A percentile compares a stretch with the other conserved stretches of the same genome.
Evolutionary conservation across 768 basidiomycete species (phyloP).

Genomic region (Amanita jacksonii): DNA sequence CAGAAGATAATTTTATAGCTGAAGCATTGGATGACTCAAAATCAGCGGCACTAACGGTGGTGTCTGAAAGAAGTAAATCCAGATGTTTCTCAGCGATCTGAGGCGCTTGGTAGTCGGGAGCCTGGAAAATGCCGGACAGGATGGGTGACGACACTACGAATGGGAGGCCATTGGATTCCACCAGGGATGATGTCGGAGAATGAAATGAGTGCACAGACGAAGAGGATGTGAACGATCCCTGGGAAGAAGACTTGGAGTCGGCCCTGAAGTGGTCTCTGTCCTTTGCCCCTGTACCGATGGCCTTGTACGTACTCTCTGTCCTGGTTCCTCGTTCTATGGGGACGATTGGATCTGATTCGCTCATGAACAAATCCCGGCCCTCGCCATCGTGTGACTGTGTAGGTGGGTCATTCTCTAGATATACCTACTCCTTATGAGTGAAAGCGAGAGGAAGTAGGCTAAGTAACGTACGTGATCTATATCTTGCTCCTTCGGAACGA

Average conservation of each 20-base stretch:
- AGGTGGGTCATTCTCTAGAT: neutral
- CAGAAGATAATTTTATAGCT: neutral
- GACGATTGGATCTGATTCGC: constrained; percentile 4
- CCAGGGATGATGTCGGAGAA: neutral
- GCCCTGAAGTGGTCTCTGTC: too few species aligned
- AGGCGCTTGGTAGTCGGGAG: neutral
- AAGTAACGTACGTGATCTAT: neutral
- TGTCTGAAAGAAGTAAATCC: constrained; percentile 4
- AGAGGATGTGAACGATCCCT: neutral
- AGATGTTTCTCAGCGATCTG: neutral
- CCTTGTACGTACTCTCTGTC: neutral
- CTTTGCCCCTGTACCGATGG: constrained; percentile 1
- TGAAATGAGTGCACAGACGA: neutral
- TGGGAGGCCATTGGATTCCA: neutral
- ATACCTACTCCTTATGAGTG: neutral
- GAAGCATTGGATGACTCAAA: neutral
- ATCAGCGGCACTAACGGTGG: neutral
- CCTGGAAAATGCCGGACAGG: constrained; percentile 3
- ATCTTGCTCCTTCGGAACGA: neutral
- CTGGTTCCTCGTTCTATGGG: constrained; percentile 1
- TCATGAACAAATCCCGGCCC: neutral
- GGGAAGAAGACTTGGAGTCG: neutral
- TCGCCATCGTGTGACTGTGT: neutral
- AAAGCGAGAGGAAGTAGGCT: neutral
- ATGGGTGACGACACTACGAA: constrained; percentile 5